Evolutionary conservation across 177 flowering plant species (phyloP).

Genomic region (Vitis hybrid): DNA sequence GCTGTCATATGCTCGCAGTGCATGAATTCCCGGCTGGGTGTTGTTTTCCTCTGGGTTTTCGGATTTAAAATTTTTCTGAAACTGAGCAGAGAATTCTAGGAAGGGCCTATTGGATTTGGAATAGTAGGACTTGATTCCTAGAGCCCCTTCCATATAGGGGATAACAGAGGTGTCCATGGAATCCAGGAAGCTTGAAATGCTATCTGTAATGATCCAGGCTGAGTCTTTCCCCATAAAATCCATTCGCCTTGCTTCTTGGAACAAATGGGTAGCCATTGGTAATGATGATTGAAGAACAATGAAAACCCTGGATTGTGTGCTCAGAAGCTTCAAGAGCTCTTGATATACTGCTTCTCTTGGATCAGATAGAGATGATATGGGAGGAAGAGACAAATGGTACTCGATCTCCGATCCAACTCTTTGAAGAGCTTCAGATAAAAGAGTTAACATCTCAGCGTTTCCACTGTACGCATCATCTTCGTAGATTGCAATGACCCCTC

Average conservation of each 20-base stretch:
- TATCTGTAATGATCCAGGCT: slow-evolving; percentile 12
- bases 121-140: too few relatives aligned
- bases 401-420: slow-evolving; percentile 11
- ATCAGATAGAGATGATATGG: slow-evolving; percentile 2
- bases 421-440: slow-evolving; percentile 9
- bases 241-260: slow-evolving; percentile 10
- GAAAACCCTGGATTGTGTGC: slow-evolving; percentile 8
- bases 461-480: slow-evolving; percentile 5
- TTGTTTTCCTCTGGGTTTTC: too few relatives aligned
- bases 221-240: slow-evolving; percentile 10
- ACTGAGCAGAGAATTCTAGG: too few relatives aligned
- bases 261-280: slow-evolving; percentile 2
- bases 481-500: background rate
- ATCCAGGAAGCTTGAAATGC: too few relatives aligned
- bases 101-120: background rate
- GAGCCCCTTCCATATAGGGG: too few relatives aligned
- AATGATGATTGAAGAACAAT: slow-evolving; percentile 4
- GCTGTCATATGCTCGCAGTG: too few relatives aligned
- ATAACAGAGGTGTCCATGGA: too few relatives aligned
- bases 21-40: too few relatives aligned
- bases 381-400: slow-evolving; percentile 7
- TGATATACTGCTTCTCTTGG: slow-evolving; percentile 3
- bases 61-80: too few relatives aligned
- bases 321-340: slow-evolving; percentile 6
- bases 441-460: background rate